Conservation (phyloP, 169 alveolate species). For the Plasmodium knowlesi region DNA sequence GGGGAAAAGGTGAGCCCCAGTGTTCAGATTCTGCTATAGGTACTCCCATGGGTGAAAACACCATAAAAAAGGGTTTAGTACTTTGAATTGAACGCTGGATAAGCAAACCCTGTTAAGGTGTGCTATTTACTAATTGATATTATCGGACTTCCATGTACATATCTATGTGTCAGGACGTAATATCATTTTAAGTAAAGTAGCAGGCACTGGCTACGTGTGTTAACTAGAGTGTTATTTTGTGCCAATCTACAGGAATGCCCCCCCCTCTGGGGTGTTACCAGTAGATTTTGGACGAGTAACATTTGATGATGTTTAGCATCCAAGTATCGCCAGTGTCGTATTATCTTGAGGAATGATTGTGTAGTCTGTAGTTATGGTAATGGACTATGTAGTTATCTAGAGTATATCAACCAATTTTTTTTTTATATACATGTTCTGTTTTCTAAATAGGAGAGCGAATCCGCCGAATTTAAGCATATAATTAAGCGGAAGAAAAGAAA, state of each 20-base stretch:
- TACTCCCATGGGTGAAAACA: background rate
- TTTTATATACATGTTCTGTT: background rate
- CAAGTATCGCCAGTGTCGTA: background rate
- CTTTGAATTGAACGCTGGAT: background rate
- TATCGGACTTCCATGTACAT: background rate
- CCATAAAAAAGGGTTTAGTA: background rate
- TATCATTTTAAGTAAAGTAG: background rate
- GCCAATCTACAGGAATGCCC: background rate
- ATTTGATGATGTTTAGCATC: background rate
- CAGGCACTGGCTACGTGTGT: background rate
- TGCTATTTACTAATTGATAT: background rate
- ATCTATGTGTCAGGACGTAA: background rate
- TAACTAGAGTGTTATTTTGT: background rate
- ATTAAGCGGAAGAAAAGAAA: slow-evolving; percentile 93
- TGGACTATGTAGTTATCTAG: background rate
- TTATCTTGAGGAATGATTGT: background rate
- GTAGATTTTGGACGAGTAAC: background rate
- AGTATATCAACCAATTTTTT: background rate
- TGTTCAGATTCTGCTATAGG: background rate
- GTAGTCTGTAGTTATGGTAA: background rate
- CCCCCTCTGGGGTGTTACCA: background rate
- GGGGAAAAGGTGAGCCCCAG: background rate
- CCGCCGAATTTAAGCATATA: slow-evolving; percentile 92
- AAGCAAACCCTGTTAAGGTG: background rate
- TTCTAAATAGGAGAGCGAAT: slow-evolving; percentile 83